Evolutionary conservation across 1,139 yeast species (phyloP), one percentile per base, ranked within the genome.

Genomic region (Wickerhamomyces sp.): DNA sequence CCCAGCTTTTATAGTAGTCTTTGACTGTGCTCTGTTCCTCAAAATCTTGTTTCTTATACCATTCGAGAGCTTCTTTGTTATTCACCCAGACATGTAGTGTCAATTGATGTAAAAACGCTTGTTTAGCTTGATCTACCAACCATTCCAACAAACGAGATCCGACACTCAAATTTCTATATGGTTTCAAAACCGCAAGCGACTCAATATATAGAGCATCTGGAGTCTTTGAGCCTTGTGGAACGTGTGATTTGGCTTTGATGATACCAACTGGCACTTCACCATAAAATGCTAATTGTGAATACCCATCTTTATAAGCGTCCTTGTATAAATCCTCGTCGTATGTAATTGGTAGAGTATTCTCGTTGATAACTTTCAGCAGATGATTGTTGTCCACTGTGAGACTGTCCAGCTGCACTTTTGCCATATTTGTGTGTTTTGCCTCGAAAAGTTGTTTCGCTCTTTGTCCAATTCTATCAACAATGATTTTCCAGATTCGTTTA

Each of bases 201-300:
- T 83, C 85, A 28, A 87, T 70, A 51, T 82, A 76, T 1, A 85
- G 70, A 6, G 78, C 75, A 12, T 62, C 56, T 2, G 76, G 74
- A 4, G 60, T 52, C 7, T 60, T 56, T 14, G 60, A 53, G 47
- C 71, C 68, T 19, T 74, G 72, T 9, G 74, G 65, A 19, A 68
- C 64, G 45, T 74, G 59, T 4, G 65, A 50, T 48, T 72, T 72
- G 29, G 79, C 79, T 48, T 72, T 76, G 26, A 85, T 65, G 2
- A 79, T 81, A 4, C 90, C 95, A 5, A 86, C 88, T 12, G 94
- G 86, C 13, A 78, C 64, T 48, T 79, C 88, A 14, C 79, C 70
- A 55, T 69, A 77, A 59, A 61, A 81, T 3, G 81, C 49, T 9
- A 47, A 30, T 40, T 63, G 57, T 13, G 59, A 53, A 28, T 62